A percentile compares a stretch with the other conserved stretches of the same genome.
Evolutionary conservation across 1,139 yeast genomes (phyloP).

Genomic region (Saccharomyces uvarum): DNA sequence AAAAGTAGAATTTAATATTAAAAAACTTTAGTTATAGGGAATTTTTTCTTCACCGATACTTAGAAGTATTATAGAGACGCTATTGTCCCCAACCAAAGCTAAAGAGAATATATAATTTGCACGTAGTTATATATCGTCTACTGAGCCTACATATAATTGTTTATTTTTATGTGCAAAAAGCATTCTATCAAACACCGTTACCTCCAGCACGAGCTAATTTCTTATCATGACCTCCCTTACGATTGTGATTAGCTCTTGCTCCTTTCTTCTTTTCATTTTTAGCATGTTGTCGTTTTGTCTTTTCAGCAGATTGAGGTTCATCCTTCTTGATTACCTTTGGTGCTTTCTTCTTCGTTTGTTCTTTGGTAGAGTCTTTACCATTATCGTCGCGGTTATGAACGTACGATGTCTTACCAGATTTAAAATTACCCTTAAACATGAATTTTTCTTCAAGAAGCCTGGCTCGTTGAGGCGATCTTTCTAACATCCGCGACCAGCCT

Average conservation of each 20-base stretch:
- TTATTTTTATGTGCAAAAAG: neutral
- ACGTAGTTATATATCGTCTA: neutral
- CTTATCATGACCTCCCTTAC: conserved; percentile 54
- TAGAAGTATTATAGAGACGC: too few species aligned
- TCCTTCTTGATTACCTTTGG: conserved; percentile 6
- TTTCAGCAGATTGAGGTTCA: conserved; percentile 6
- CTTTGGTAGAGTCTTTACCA: neutral
- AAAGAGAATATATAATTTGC: neutral
- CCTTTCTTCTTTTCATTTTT: conserved; percentile 52
- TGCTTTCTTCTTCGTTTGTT: conserved; percentile 4
- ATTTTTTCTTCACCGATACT: neutral
- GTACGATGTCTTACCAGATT: conserved; percentile 25
- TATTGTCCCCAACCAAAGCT: neutral
- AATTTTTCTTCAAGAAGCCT: conserved; percentile 56
- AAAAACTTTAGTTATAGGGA: neutral
- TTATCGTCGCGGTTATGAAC: conserved; percentile 16
- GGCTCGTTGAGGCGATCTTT: conserved; percentile 55
- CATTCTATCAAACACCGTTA: neutral
- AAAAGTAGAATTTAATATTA: neutral
- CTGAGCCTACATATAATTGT: neutral
- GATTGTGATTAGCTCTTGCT: conserved; percentile 52
- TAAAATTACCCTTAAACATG: conserved; percentile 40
- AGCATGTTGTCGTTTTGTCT: conserved; percentile 34
- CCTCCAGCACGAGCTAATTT: conserved; percentile 36
- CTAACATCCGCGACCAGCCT: conserved; percentile 81